Evolutionary conservation across 805 yeast species (phyloP), one percentile per base, ranked within the genome.

Genomic region (Wickerhamiella domercqiae): DNA sequence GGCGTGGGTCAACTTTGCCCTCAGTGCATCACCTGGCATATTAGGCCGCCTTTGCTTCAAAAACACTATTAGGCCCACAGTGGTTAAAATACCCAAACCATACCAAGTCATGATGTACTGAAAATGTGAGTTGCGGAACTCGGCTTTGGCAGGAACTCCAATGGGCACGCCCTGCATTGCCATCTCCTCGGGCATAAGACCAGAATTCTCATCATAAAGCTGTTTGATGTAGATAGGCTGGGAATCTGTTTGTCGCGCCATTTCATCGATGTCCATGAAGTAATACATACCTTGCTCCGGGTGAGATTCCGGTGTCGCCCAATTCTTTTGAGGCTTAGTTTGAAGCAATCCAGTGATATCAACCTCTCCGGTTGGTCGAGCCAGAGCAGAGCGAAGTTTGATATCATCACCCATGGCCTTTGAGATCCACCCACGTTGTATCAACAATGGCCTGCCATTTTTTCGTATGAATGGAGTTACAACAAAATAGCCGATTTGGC

Each of bases 21-120:
- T 30, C 36, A 41, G 19, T 2, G 53, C 41, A 22, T 46, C 48
- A n/a, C 25, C 29, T 1, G 35, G n/a, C 13, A 31, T 19, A 6
- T 40, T 14, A 5, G 34, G 20, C 30, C 48, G 38, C 14, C 59
- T 53, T 51, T 70, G 71, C 43, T 59, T 64, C 40, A 75, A 47
- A 15, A 75, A 69, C 21, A 69, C 52, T 20, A 66, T 47, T 24
- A 90, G 65, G 58, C 83, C 69, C 24, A 78, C 71, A 0, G 84
- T 49, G 26, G 94, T 78, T 28, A 81, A 70, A 29, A 79, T 49
- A 2, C 84, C 73, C 31, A 87, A 68, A 0, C 95, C 94, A 55
- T 81, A 87, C 98, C 98, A 90, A 0, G 98, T 90, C 16, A 83
- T 73, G 51, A 90, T 61, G 55, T 90, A 90, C 56, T 87, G 94